A percentile compares a stretch with the other conserved stretches of the same genome.
phyloP scores from a whole-genome alignment of 805 yeast species.

The Pichia heedii region DNA sequence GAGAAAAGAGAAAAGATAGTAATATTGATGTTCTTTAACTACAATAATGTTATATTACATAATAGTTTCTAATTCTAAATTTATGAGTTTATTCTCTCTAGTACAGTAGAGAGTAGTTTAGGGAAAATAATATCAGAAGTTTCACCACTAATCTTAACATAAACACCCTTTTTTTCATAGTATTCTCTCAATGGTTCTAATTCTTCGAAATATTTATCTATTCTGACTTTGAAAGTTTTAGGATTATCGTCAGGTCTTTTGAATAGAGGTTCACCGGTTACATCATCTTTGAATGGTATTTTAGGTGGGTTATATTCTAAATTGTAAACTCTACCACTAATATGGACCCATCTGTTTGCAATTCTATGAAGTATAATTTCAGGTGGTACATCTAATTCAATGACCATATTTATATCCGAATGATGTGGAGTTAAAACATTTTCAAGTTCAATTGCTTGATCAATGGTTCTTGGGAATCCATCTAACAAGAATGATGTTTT shows the following conservation, averaged over 20 bases:
- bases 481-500: slow-evolving; percentile 66
- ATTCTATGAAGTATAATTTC: slow-evolving; percentile 74
- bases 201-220: slow-evolving; percentile 50
- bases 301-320: slow-evolving; percentile 85
- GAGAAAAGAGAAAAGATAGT: no score
- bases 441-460: slow-evolving; percentile 60
- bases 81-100: slow-evolving; percentile 21
- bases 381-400: slow-evolving; percentile 81
- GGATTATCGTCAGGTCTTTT: slow-evolving; percentile 81
- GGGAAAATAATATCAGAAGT: slow-evolving; percentile 84
- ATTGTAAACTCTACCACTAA: slow-evolving; percentile 84
- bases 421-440: slow-evolving; percentile 29
- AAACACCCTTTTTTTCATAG: slow-evolving; percentile 42
- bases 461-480: slow-evolving; percentile 81
- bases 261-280: slow-evolving; percentile 78
- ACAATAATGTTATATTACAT: no score
- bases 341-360: slow-evolving; percentile 79
- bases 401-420: slow-evolving; percentile 60
- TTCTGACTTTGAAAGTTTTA: slow-evolving; percentile 57
- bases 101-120: slow-evolving; percentile 39
- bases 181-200: slow-evolving; percentile 58
- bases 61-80: no score
- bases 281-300: slow-evolving; percentile 69
- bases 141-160: slow-evolving; percentile 56
- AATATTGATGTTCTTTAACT: no score